These are phyloP conservation scores for Pseudognaphalium luteoalbum DNA, from an alignment of 129 eudicot species.

Conservation along the genomic window DNA sequence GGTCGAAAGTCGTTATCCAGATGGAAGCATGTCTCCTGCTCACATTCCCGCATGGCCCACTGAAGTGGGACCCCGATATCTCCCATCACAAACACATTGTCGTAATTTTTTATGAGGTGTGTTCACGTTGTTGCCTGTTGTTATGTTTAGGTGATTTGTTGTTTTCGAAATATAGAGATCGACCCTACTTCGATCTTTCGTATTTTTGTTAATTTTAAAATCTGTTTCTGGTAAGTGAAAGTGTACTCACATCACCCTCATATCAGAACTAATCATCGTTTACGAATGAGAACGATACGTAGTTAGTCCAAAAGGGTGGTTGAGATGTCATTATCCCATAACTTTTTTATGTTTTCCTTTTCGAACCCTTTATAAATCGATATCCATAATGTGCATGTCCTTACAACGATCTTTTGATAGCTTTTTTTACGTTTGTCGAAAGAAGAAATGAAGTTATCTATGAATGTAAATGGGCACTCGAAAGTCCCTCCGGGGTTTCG, in stretches of 20 bases:
- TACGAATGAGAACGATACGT: neutral
- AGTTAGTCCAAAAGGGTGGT: constrained; percentile 25
- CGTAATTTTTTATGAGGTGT: neutral
- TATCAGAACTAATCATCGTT: neutral
- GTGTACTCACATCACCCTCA: constrained; percentile 8
- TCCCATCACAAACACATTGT: constrained; percentile 25
- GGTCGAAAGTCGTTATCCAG: constrained; percentile 59
- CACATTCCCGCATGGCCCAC: constrained; percentile 24
- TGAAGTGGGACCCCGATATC: constrained; percentile 17
- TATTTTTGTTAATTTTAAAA: constrained; percentile 3
- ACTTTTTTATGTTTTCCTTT: constrained; percentile 35
- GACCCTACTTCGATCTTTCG: neutral
- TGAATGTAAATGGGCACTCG: constrained; percentile 50
- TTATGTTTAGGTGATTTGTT: constrained; percentile 40
- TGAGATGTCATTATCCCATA: constrained; percentile 36
- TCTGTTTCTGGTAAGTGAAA: constrained; percentile 21
- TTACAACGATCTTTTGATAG: constrained; percentile 11
- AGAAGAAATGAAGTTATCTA: constrained; percentile 39
- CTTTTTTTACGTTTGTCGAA: neutral
- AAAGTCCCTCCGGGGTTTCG: constrained; percentile 69
- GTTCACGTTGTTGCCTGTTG: constrained; percentile 1
- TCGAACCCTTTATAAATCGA: constrained; percentile 1
- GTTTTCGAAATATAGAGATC: constrained; percentile 24
- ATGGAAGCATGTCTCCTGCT: constrained; percentile 51
- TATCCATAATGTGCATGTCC: constrained; percentile 30